Conservation (phyloP, 2,329 filamentous ascomycete genomes). For the Epichloe elymi region DNA sequence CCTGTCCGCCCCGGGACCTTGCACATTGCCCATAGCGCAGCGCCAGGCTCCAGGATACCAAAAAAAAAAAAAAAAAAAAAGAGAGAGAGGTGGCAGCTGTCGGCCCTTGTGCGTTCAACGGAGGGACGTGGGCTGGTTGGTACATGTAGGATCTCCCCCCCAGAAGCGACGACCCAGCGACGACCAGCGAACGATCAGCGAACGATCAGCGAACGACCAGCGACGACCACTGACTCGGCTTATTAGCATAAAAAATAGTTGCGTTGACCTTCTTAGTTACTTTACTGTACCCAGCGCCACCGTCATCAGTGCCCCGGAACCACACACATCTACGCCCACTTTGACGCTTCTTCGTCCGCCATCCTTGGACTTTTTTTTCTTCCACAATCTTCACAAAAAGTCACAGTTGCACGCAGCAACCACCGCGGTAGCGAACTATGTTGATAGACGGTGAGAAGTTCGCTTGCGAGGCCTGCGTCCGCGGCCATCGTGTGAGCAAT, state of each 20-base stretch:
- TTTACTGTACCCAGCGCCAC: constrained; percentile 1
- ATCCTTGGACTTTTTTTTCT: background rate
- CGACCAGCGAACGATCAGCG: background rate
- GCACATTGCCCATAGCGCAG: constrained; percentile 1
- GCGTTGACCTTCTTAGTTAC: background rate
- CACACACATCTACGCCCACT: constrained; percentile 3
- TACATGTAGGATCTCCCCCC: background rate
- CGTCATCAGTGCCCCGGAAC: constrained; percentile 2
- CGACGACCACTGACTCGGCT: constrained; percentile 5
- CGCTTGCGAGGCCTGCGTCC: constrained; percentile 95
- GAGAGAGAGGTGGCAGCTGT: background rate
- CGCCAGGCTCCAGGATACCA: background rate
- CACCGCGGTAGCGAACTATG: constrained; percentile 33
- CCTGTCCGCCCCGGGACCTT: background rate
- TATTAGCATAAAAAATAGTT: background rate
- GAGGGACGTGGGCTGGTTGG: background rate
- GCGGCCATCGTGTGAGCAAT: constrained; percentile 96
- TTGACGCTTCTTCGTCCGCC: background rate
- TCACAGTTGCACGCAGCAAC: background rate
- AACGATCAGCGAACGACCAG: background rate
- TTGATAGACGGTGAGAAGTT: constrained; percentile 93
- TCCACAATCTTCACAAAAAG: constrained; percentile 1
- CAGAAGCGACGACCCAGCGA: background rate
- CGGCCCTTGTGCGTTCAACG: background rate
- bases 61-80: too few species aligned